phyloP scores from a whole-genome alignment of 495 filamentous ascomycete species.

The Penicillium cinerascens region DNA sequence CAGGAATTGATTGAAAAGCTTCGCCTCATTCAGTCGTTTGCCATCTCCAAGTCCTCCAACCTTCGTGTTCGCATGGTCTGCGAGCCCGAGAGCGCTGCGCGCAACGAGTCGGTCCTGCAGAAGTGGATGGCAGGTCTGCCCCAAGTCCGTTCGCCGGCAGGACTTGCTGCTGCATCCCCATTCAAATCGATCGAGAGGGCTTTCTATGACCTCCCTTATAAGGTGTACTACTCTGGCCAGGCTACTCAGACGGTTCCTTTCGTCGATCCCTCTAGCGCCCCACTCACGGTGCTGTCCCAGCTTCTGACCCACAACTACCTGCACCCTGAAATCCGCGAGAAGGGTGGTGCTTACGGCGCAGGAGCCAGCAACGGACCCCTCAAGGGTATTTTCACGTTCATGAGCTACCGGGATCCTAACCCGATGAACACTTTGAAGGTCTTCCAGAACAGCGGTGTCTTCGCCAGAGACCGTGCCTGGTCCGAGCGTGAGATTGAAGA shows the following conservation, averaged over 20 bases:
- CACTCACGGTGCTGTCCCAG: constrained; percentile 83
- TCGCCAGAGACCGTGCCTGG: constrained; percentile 83
- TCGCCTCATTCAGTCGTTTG: constrained; percentile 78
- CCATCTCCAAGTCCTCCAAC: constrained; percentile 52
- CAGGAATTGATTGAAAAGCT: constrained; percentile 78
- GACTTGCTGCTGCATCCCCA: constrained; percentile 24
- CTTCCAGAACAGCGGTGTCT: constrained; percentile 77
- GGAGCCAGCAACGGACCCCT: constrained; percentile 77
- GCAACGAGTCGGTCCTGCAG: constrained; percentile 70
- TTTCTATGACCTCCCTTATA: constrained; percentile 93
- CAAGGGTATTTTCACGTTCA: constrained; percentile 87
- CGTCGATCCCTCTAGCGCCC: constrained; percentile 65
- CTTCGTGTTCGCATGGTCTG: constrained; percentile 87
- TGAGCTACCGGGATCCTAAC: constrained; percentile 96
- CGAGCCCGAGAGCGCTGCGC: constrained; percentile 60
- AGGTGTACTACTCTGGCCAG: constrained; percentile 88
- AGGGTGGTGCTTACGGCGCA: constrained; percentile 94
- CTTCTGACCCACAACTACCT: constrained; percentile 96
- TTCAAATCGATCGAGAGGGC: constrained; percentile 55
- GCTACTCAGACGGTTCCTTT: constrained; percentile 84
- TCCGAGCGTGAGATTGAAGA: constrained; percentile 86
- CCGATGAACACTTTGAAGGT: constrained; percentile 82
- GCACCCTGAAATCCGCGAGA: constrained; percentile 96
- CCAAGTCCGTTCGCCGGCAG: constrained; percentile 34
- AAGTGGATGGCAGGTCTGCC: constrained; percentile 65